These are phyloP conservation scores for Sordaria brevicollis DNA, from an alignment of 495 filamentous ascomycete genomes.

Conservation along the genomic window DNA sequence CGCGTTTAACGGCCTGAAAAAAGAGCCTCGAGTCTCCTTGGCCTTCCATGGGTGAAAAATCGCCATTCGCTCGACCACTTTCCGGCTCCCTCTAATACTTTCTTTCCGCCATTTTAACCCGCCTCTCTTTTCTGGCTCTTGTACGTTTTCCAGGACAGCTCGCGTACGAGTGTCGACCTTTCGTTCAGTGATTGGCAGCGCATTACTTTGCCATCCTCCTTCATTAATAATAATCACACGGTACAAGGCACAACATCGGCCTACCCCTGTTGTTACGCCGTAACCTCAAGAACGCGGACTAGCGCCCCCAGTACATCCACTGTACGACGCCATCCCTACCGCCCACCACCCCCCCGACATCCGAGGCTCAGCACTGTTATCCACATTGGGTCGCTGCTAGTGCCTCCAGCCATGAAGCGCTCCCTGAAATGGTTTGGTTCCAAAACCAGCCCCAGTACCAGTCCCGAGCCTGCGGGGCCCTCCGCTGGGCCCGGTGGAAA, in stretches of 20 bases:
- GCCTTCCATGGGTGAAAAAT: background rate
- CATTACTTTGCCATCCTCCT: background rate
- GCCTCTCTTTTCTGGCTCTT: background rate
- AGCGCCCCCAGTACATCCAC: background rate
- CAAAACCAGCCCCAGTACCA: constrained; percentile 15
- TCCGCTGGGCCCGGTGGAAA: constrained; percentile 15
- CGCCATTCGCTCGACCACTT: background rate
- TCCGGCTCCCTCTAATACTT: background rate
- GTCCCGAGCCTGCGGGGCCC: constrained; percentile 17
- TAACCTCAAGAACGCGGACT: background rate
- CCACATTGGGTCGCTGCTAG: constrained; percentile 15
- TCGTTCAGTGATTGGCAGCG: background rate
- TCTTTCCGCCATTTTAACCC: background rate
- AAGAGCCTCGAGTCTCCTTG: background rate
- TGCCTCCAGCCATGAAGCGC: constrained; percentile 17
- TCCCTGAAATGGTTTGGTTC: constrained; percentile 21
- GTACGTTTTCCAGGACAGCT: background rate
- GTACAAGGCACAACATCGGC: background rate
- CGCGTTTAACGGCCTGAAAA: background rate
- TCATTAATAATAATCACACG: background rate
- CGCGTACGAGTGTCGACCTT: background rate
- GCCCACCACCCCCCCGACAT: constrained; percentile 1
- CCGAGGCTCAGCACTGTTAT: constrained; percentile 15
- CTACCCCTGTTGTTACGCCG: background rate
- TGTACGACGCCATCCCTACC: background rate